Percentiles rank a stretch among this genome's conserved stretches.
phyloP scores from a whole-genome alignment of 2,329 filamentous ascomycete species.

The Colletotrichum costaricense region DNA sequence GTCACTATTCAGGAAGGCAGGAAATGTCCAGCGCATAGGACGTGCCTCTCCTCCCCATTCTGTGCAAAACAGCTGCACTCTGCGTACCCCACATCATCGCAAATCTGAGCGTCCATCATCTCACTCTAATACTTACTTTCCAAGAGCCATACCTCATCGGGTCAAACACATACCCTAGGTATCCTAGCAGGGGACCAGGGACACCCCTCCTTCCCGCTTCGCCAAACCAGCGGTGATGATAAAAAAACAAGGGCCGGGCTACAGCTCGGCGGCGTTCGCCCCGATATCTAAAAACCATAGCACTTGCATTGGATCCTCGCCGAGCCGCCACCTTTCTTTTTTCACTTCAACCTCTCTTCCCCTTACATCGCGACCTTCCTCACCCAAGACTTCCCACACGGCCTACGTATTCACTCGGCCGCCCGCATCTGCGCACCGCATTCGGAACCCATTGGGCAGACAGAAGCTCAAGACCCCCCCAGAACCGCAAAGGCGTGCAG shows the following conservation, averaged over 20 bases:
- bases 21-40: neutral
- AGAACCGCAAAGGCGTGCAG: neutral
- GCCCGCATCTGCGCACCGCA: slow-evolving; percentile 5
- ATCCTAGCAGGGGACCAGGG: neutral
- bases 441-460: neutral
- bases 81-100: neutral
- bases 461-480: neutral
- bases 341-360: neutral
- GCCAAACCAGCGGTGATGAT: slow-evolving; percentile 9
- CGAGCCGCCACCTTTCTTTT: neutral
- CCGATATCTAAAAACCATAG: neutral
- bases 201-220: neutral
- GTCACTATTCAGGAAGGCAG: neutral
- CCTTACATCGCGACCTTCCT: neutral
- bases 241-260: neutral
- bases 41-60: neutral
- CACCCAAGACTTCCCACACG: neutral
- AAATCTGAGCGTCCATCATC: neutral
- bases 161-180: neutral
- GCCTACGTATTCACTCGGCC: neutral
- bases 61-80: neutral
- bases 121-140: neutral
- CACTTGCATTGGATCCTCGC: neutral
- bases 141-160: neutral
- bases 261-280: neutral